phyloP scores from a whole-genome alignment of 805 yeast genomes.

The Ogataea sp. region DNA sequence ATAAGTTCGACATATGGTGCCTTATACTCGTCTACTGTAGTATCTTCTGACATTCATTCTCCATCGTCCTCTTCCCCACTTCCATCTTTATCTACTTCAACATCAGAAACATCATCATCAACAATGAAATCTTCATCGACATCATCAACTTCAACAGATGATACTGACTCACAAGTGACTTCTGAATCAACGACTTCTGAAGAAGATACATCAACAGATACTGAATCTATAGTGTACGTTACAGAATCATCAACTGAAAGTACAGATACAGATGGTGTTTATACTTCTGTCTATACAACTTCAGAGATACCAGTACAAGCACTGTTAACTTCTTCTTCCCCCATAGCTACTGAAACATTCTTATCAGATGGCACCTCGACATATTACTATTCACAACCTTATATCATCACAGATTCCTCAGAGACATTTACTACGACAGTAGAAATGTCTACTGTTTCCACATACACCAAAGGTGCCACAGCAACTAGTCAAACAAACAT shows the following conservation, averaged over 20 bases:
- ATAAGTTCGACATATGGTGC: too few relatives aligned
- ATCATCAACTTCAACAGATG: too few relatives aligned
- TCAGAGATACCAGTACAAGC: background rate
- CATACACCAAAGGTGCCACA: background rate
- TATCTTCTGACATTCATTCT: too few relatives aligned
- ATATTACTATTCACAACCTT: slow-evolving; percentile 18
- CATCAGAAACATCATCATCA: slow-evolving; percentile 14
- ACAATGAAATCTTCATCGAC: background rate
- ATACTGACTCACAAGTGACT: too few relatives aligned
- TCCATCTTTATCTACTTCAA: slow-evolving; percentile 18
- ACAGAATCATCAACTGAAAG: background rate
- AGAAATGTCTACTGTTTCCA: slow-evolving; percentile 3
- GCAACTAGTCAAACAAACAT: slow-evolving; percentile 6
- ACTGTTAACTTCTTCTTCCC: too few relatives aligned
- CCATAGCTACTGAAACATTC: background rate
- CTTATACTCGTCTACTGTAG: too few relatives aligned
- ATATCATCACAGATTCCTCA: slow-evolving; percentile 19
- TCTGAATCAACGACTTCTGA: background rate
- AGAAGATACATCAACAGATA: background rate
- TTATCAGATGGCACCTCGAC: background rate
- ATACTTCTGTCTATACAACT: background rate
- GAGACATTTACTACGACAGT: slow-evolving; percentile 17
- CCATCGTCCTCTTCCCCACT: background rate
- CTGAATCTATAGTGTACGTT: background rate
- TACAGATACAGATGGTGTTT: background rate